These are phyloP conservation scores for Tetrahymena thermophila DNA, from an alignment of 73 alveolate species.

Conservation along the genomic window DNA sequence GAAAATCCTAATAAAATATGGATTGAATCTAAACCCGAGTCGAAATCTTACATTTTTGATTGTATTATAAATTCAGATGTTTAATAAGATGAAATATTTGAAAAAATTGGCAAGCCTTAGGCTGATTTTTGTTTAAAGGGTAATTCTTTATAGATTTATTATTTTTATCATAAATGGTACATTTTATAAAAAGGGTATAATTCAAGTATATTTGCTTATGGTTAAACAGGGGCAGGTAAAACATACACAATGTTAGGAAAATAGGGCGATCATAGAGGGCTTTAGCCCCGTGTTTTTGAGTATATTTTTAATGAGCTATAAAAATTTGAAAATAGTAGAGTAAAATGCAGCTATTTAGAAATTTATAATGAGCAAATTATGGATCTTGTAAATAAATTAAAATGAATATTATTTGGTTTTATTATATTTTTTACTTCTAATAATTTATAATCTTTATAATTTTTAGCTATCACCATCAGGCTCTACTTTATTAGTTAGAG, in stretches of 20 bases:
- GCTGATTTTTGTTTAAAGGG: not conserved
- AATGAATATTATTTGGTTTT: not conserved
- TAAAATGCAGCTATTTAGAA: slow-evolving; percentile 64
- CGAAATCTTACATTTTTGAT: slow-evolving; percentile 2
- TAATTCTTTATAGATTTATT: not conserved
- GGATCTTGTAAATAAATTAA: slow-evolving; percentile 29
- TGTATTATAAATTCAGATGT: not conserved
- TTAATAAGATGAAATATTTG: slow-evolving; percentile 8
- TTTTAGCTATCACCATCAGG: not conserved
- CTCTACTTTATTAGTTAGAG: slow-evolving; percentile 36
- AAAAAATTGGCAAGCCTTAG: slow-evolving; percentile 10
- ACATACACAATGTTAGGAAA: slow-evolving; percentile 94
- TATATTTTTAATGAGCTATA: slow-evolving; percentile 47
- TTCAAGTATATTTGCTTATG: slow-evolving; percentile 94
- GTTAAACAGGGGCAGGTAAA: slow-evolving; percentile 98
- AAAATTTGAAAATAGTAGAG: slow-evolving; percentile 10
- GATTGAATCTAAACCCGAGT: slow-evolving; percentile 7
- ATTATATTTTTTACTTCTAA: not conserved
- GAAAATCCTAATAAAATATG: not conserved
- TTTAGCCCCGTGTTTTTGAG: slow-evolving; percentile 71
- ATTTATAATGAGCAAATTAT: slow-evolving; percentile 66
- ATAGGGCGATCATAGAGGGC: slow-evolving; percentile 50
- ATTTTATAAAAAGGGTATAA: slow-evolving; percentile 84
- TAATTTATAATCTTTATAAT: not conserved
- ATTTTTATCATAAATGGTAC: slow-evolving; percentile 18